A percentile compares a stretch with the other conserved stretches of the same genome.
Conservation (phyloP, 1,284 basidiomycete genomes). For the Wolfiporia cocos region DNA sequence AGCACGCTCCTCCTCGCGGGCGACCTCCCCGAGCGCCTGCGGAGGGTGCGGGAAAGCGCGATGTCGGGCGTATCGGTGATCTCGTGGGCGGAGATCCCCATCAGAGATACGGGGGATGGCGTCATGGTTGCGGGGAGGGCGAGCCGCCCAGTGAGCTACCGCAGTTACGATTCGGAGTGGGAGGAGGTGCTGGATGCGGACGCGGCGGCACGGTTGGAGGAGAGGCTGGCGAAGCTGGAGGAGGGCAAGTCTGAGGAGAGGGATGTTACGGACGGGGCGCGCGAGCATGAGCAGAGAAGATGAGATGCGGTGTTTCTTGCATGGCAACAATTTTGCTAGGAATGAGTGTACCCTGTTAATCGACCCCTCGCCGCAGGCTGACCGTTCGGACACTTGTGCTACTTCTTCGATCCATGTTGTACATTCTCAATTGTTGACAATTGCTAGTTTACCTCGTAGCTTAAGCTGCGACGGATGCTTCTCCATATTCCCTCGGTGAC, state of each 20-base stretch:
- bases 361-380: no score
- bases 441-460: not conserved
- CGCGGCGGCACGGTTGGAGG: slow-evolving; percentile 45
- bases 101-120: slow-evolving; percentile 15
- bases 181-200: slow-evolving; percentile 48
- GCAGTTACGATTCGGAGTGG: slow-evolving; percentile 50
- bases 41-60: slow-evolving; percentile 20
- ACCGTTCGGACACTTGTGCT: no score
- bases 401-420: not conserved
- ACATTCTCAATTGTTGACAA: slow-evolving; percentile 5
- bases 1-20: slow-evolving; percentile 57
- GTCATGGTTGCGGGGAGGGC: no score
- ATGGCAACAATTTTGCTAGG: no score
- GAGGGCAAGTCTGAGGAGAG: slow-evolving; percentile 37
- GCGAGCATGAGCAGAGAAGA: not conserved
- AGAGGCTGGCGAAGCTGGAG: slow-evolving; percentile 49
- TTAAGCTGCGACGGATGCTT: slow-evolving; percentile 1
- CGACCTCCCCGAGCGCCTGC: slow-evolving; percentile 41
- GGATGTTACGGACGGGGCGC: slow-evolving; percentile 1
- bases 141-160: slow-evolving; percentile 47
- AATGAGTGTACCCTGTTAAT: no score
- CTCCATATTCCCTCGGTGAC: no score
- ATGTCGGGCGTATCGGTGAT: slow-evolving; percentile 6
- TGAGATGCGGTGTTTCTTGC: not conserved
- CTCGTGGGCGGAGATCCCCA: slow-evolving; percentile 5